Conservation (phyloP, 306 rosid species). For the Sindora glabra region DNA sequence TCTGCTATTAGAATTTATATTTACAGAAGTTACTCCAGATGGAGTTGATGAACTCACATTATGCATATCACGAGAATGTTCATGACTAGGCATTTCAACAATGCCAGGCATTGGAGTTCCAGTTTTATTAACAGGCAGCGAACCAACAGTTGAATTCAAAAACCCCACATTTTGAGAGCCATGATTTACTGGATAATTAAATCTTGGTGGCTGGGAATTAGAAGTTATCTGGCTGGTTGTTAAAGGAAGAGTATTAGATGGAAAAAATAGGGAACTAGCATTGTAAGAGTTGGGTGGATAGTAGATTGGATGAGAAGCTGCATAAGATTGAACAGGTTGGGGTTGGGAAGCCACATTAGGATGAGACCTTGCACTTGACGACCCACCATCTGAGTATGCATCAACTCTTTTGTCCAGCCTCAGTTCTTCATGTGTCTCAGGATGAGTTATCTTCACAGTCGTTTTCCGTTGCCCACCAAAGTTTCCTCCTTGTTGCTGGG, state of each 20-base stretch:
- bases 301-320: slow-evolving; percentile 40
- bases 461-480: slow-evolving; percentile 63
- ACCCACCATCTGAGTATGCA: slow-evolving; percentile 49
- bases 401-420: slow-evolving; percentile 71
- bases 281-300: slow-evolving; percentile 35
- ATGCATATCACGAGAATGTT: slow-evolving; percentile 43
- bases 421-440: slow-evolving; percentile 85
- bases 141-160: slow-evolving; percentile 33
- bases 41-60: slow-evolving; percentile 25
- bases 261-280: slow-evolving; percentile 30
- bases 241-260: slow-evolving; percentile 49
- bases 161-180: slow-evolving; percentile 42
- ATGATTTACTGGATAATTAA: slow-evolving; percentile 50
- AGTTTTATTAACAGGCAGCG: slow-evolving; percentile 39
- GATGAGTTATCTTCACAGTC: slow-evolving; percentile 86
- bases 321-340: slow-evolving; percentile 53
- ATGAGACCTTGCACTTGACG: slow-evolving; percentile 57
- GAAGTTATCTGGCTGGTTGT: slow-evolving; percentile 51
- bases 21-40: slow-evolving; percentile 29
- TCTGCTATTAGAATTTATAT: slow-evolving; percentile 36
- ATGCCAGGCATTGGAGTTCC: slow-evolving; percentile 34
- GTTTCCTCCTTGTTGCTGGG: slow-evolving; percentile 79
- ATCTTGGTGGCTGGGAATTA: slow-evolving; percentile 57
- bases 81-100: slow-evolving; percentile 35
- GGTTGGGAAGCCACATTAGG: slow-evolving; percentile 51